Conservation (phyloP, 2,329 filamentous ascomycete genomes). For the Colletotrichum magnum region DNA sequence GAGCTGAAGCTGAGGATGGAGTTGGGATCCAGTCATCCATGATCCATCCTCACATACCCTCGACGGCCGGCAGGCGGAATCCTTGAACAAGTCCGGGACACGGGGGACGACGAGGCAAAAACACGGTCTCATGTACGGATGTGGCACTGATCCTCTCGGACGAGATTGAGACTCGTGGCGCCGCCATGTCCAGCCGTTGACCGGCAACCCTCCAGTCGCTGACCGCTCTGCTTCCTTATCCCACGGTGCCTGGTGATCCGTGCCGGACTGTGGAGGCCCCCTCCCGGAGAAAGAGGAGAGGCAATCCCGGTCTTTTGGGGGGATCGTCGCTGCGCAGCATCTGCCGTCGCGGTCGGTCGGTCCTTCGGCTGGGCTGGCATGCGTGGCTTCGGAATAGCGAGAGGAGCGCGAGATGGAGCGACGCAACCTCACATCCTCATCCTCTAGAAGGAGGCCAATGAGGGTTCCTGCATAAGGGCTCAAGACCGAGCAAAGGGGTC, state of each 20-base stretch:
- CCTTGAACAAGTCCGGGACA: neutral
- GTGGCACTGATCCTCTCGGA: slow-evolving; percentile 27
- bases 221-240: neutral
- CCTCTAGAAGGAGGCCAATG: slow-evolving; percentile 18
- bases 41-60: neutral
- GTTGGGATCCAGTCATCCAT: no score
- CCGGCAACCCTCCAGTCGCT: slow-evolving; percentile 16
- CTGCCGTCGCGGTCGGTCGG: neutral
- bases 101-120: neutral
- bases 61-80: slow-evolving; percentile 6
- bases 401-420: slow-evolving; percentile 26
- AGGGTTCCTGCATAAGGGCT: neutral
- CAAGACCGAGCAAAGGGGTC: slow-evolving; percentile 27
- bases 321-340: slow-evolving; percentile 16
- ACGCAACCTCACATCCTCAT: no score
- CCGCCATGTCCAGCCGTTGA: slow-evolving; percentile 29
- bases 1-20: no score
- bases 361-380: slow-evolving; percentile 3
- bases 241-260: slow-evolving; percentile 13
- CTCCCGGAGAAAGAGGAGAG: neutral
- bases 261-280: slow-evolving; percentile 24
- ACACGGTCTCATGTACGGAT: slow-evolving; percentile 15
- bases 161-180: slow-evolving; percentile 28
- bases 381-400: slow-evolving; percentile 31
- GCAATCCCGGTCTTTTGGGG: slow-evolving; percentile 5